These are phyloP conservation scores for Conticribra guillardii DNA, from an alignment of 108 stramenopile genomes.

Conservation along the genomic window DNA sequence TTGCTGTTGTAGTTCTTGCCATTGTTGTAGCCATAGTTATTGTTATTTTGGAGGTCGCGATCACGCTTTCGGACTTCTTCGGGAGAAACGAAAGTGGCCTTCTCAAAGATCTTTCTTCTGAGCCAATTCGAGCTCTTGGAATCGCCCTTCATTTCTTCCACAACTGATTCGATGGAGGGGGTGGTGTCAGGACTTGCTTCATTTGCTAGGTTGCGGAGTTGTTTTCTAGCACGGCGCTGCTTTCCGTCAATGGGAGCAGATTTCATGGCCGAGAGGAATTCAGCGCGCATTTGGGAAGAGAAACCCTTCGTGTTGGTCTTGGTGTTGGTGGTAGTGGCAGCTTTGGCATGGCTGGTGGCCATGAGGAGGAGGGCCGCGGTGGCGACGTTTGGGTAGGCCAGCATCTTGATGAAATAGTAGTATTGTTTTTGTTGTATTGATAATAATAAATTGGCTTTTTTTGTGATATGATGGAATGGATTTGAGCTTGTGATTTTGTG, in stretches of 20 bases:
- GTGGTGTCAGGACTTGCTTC: background rate
- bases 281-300: background rate
- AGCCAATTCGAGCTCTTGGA: constrained; percentile 8
- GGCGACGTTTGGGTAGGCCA: too few species aligned
- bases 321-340: background rate
- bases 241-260: background rate
- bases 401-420: too few species aligned
- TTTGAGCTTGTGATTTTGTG: too few species aligned
- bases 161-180: constrained; percentile 24
- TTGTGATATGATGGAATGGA: too few species aligned
- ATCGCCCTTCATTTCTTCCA: constrained; percentile 16
- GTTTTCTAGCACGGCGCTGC: background rate
- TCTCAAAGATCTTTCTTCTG: constrained; percentile 20
- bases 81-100: constrained; percentile 29
- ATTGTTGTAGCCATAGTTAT: constrained; percentile 7
- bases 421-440: too few species aligned
- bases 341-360: background rate
- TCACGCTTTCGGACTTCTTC: constrained; percentile 19
- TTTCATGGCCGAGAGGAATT: constrained; percentile 22
- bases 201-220: constrained; percentile 7
- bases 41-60: constrained; percentile 7
- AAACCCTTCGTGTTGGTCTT: background rate
- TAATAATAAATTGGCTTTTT: too few species aligned
- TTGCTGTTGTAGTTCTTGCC: constrained; percentile 27
- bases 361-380: constrained; percentile 13